Evolutionary conservation across 2,329 filamentous ascomycete genomes (phyloP).

Genomic region (Exophiala sp.): DNA sequence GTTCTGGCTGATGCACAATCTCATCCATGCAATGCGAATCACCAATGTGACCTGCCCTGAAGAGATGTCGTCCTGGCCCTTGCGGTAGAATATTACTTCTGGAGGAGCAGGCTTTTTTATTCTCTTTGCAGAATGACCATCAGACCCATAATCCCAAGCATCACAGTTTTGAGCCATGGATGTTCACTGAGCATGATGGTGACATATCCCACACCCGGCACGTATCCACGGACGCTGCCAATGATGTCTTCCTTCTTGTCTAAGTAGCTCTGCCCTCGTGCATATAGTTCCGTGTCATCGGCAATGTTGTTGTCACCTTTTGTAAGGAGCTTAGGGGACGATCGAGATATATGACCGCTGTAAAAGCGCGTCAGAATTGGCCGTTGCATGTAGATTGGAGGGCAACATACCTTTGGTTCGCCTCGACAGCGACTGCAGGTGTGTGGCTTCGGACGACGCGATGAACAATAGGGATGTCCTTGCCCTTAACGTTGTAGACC

Average conservation of each 20-base stretch:
- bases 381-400: background rate
- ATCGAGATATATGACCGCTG: conserved; percentile 12
- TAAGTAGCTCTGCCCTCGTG: conserved; percentile 79
- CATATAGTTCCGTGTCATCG: conserved; percentile 90
- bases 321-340: conserved; percentile 66
- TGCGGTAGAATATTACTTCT: too few relatives aligned
- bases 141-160: conserved; percentile 91
- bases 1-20: too few relatives aligned
- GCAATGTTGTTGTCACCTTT: conserved; percentile 96
- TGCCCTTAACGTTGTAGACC: conserved; percentile 81
- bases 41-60: too few relatives aligned
- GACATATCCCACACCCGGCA: conserved; percentile 94
- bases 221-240: conserved; percentile 84
- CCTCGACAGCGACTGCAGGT: conserved; percentile 28
- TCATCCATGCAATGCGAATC: too few relatives aligned
- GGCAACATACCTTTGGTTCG: conserved; percentile 33
- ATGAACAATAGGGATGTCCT: conserved; percentile 98
- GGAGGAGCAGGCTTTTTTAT: conserved; percentile 41
- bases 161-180: conserved; percentile 93
- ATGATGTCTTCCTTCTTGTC: conserved; percentile 81
- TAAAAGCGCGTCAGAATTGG: background rate
- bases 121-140: conserved; percentile 91
- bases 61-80: too few relatives aligned
- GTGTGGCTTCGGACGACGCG: conserved; percentile 72
- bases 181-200: conserved; percentile 94